Conservation (phyloP, 305 asterid genomes). For the Solanum hybrid region DNA sequence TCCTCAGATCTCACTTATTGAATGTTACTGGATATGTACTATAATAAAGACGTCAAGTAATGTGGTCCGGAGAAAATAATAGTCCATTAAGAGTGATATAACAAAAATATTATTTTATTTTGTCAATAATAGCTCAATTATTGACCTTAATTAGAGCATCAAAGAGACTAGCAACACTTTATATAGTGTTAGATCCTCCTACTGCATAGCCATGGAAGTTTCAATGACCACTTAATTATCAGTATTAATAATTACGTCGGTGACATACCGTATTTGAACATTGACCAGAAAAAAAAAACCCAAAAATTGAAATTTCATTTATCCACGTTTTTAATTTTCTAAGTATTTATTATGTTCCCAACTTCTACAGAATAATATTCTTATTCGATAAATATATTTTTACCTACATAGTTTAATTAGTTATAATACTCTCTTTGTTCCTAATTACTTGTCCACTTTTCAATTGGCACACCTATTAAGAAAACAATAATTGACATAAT, state of each 20-base stretch:
- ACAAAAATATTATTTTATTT: neutral
- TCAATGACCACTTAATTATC: neutral
- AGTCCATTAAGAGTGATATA: neutral
- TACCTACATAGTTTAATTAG: neutral
- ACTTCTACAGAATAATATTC: neutral
- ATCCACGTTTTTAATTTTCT: neutral
- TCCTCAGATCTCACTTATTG: too few relatives aligned
- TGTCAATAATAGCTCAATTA: neutral
- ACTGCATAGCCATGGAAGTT: neutral
- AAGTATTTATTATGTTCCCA: neutral
- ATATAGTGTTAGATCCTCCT: neutral
- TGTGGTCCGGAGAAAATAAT: neutral
- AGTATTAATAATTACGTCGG: neutral
- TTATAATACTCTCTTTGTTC: neutral
- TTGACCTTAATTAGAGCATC: neutral
- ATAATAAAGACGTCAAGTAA: neutral
- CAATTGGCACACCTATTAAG: too few relatives aligned
- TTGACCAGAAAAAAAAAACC: neutral
- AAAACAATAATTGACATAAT: too few relatives aligned
- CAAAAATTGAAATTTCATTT: neutral
- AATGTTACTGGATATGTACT: too few relatives aligned
- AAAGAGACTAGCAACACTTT: neutral
- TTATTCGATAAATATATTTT: neutral
- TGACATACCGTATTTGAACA: neutral
- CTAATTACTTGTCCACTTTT: too few relatives aligned